These are phyloP conservation scores for Populus tomentosa DNA, from an alignment of 441 rosid species.

Conservation along the genomic window DNA sequence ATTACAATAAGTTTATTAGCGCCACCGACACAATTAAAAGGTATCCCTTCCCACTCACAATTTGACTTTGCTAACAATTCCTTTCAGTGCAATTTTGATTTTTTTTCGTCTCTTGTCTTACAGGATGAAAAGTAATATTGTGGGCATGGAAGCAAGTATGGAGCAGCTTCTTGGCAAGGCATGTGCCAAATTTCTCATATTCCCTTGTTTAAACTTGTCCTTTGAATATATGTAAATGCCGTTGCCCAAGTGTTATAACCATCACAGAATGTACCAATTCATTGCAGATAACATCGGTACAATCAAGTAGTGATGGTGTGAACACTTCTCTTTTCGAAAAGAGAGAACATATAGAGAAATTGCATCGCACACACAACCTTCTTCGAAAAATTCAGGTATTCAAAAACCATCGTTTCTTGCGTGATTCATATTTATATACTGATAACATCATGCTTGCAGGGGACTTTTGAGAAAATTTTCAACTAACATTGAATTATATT, in stretches of 20 bases:
- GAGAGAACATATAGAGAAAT: conserved; percentile 96
- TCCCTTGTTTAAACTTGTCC: background rate
- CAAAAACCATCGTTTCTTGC: background rate
- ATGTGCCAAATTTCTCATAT: conserved; percentile 13
- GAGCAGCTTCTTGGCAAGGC: conserved; percentile 95
- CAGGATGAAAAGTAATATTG: conserved; percentile 97
- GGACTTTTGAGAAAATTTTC: no score
- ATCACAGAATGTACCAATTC: conserved; percentile 4
- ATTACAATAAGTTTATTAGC: conserved; percentile 94
- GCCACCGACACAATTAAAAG: conserved; percentile 98
- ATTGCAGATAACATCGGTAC: conserved; percentile 87
- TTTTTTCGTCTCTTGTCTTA: background rate
- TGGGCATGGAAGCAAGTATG: conserved; percentile 97
- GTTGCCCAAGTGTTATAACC: conserved; percentile 5
- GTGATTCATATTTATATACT: conserved; percentile 1
- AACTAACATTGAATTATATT: background rate
- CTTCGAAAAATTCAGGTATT: conserved; percentile 97
- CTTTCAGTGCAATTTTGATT: conserved; percentile 1
- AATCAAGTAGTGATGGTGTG: conserved; percentile 95
- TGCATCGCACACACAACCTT: conserved; percentile 90
- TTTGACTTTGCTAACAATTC: conserved; percentile 1
- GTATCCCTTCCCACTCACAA: conserved; percentile 28
- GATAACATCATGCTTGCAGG: no score
- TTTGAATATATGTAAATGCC: background rate
- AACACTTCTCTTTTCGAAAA: conserved; percentile 88